Conservation (phyloP, 495 filamentous ascomycete genomes). For the Entonaema liquescens region DNA sequence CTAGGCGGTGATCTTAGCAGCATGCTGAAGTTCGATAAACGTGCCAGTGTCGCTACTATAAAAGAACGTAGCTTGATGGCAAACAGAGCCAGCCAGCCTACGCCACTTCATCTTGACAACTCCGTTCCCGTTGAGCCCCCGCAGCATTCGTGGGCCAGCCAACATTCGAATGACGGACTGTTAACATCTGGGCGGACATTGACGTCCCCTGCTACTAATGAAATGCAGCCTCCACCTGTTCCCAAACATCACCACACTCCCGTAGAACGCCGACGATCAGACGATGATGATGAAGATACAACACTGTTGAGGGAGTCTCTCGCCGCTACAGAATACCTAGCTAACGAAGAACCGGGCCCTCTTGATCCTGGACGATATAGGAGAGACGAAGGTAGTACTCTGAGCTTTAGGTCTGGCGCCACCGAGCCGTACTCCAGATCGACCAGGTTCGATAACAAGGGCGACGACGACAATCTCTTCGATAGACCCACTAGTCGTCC, state of each 20-base stretch:
- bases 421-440: slow-evolving; percentile 49
- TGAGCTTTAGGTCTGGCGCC: slow-evolving; percentile 22
- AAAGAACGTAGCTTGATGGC: slow-evolving; percentile 51
- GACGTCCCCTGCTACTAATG: slow-evolving; percentile 39
- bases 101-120: slow-evolving; percentile 67
- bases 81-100: slow-evolving; percentile 56
- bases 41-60: slow-evolving; percentile 57
- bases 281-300: slow-evolving; percentile 74
- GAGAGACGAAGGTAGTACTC: slow-evolving; percentile 45
- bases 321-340: slow-evolving; percentile 57
- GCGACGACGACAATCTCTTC: slow-evolving; percentile 60
- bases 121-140: slow-evolving; percentile 64
- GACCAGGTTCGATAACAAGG: slow-evolving; percentile 43
- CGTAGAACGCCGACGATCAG: slow-evolving; percentile 57
- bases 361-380: slow-evolving; percentile 43
- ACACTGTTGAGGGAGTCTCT: slow-evolving; percentile 71
- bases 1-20: slow-evolving; percentile 71
- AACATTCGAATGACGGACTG: slow-evolving; percentile 69
- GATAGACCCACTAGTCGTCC: slow-evolving; percentile 62
- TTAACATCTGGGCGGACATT: slow-evolving; percentile 54
- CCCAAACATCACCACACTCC: slow-evolving; percentile 60
- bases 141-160: slow-evolving; percentile 74
- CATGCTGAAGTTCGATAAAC: slow-evolving; percentile 72
- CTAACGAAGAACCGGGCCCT: slow-evolving; percentile 27
- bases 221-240: slow-evolving; percentile 36